Conservation (phyloP, 2,329 filamentous ascomycete species). For the Tolypocladium cylindrosporum region DNA sequence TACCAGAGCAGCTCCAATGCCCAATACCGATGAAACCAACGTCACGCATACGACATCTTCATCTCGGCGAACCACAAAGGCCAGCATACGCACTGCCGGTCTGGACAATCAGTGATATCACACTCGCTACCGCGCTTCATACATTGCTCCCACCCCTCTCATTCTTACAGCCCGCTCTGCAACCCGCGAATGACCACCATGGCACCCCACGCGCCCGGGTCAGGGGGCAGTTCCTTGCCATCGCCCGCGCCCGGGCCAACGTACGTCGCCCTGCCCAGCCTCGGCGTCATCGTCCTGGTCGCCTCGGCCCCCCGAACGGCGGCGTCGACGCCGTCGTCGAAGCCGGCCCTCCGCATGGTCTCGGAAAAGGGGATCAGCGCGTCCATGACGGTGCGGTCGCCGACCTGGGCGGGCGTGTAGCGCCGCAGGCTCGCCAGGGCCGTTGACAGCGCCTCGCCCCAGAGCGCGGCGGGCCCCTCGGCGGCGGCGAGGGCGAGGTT, state of each 20-base stretch:
- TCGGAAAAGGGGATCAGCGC: slow-evolving; percentile 44
- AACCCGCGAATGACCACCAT: slow-evolving; percentile 42
- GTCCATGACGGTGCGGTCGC: slow-evolving; percentile 49
- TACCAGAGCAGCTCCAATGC: too few species aligned
- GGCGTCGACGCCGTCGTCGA: slow-evolving; percentile 46
- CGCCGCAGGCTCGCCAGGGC: slow-evolving; percentile 36
- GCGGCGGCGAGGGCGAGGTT: slow-evolving; percentile 19
- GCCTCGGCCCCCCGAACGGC: slow-evolving; percentile 50
- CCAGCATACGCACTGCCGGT: too few species aligned
- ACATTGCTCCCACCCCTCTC: neutral
- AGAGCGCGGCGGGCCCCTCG: slow-evolving; percentile 27
- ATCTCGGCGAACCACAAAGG: too few species aligned
- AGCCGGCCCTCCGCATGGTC: slow-evolving; percentile 33
- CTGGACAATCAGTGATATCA: too few species aligned
- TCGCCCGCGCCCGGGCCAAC: slow-evolving; percentile 46
- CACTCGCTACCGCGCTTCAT: neutral
- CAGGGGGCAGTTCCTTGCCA: slow-evolving; percentile 45
- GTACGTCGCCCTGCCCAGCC: slow-evolving; percentile 58
- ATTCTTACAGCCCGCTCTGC: slow-evolving; percentile 9
- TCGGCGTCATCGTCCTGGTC: slow-evolving; percentile 56
- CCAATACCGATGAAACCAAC: too few species aligned
- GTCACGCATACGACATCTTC: too few species aligned
- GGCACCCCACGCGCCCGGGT: slow-evolving; percentile 62
- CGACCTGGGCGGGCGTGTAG: slow-evolving; percentile 45
- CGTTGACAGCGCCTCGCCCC: slow-evolving; percentile 29